Conservation (phyloP, 2,329 filamentous ascomycete species). For the Chrysoporthe deuterocubensis region DNA sequence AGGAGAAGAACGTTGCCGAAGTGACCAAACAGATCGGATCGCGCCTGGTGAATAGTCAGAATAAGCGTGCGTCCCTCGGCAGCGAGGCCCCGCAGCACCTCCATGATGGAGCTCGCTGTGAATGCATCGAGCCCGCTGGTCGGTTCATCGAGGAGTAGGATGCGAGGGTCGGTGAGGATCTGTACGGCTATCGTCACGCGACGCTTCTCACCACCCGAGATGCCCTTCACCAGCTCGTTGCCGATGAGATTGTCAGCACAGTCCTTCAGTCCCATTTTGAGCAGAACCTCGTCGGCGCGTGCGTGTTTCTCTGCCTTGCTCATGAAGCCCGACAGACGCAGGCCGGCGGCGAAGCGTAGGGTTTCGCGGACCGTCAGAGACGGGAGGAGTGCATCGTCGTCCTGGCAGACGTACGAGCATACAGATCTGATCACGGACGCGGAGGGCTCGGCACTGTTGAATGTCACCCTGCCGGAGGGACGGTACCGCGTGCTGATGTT, state of each 20-base stretch:
- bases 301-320: conserved; percentile 67
- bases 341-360: conserved; percentile 69
- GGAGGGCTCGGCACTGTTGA: conserved; percentile 72
- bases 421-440: conserved; percentile 71
- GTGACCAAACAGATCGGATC: conserved; percentile 71
- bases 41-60: conserved; percentile 78
- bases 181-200: conserved; percentile 79
- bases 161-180: conserved; percentile 73
- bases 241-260: conserved; percentile 77
- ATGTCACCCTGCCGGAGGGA: conserved; percentile 65
- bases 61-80: conserved; percentile 75
- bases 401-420: conserved; percentile 78
- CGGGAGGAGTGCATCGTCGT: conserved; percentile 75
- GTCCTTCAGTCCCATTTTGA: conserved; percentile 78
- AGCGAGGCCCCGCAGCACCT: conserved; percentile 71
- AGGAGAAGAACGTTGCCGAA: conserved; percentile 75
- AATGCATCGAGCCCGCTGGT: conserved; percentile 79
- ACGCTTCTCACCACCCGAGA: conserved; percentile 79
- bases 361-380: conserved; percentile 79
- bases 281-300: conserved; percentile 71
- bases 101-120: conserved; percentile 76
- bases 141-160: conserved; percentile 76
- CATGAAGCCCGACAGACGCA: conserved; percentile 74
- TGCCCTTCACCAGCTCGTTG: conserved; percentile 74
- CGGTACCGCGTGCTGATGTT: conserved; percentile 65